A percentile compares a stretch with the other conserved stretches of the same genome.
phyloP scores from a whole-genome alignment of 192 early-diverging fungal genomes.

The Coemansia umbellata region DNA sequence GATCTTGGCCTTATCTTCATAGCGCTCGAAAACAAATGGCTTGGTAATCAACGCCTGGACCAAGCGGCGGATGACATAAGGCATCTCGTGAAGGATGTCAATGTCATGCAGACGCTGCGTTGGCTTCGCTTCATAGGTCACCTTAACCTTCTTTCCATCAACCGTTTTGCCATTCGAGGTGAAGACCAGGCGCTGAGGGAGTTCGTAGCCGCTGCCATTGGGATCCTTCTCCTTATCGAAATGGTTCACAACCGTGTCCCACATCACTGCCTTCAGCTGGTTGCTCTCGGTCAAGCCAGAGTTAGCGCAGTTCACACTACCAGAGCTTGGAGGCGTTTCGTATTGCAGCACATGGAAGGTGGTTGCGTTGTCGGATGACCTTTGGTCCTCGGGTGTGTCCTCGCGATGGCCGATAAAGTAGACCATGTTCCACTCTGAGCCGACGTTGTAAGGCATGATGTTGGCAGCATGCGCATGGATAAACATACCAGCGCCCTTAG shows the following conservation, averaged over 20 bases:
- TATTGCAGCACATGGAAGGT: slow-evolving; percentile 67
- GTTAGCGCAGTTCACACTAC: slow-evolving; percentile 66
- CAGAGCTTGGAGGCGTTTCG: slow-evolving; percentile 68
- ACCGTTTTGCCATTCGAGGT: slow-evolving; percentile 78
- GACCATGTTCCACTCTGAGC: slow-evolving; percentile 80
- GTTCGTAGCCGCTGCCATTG: slow-evolving; percentile 77
- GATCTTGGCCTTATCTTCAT: slow-evolving; percentile 66
- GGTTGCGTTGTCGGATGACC: slow-evolving; percentile 9
- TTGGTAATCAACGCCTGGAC: slow-evolving; percentile 91
- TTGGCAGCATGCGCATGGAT: slow-evolving; percentile 78
- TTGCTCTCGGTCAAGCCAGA: slow-evolving; percentile 66
- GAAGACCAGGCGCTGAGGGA: slow-evolving; percentile 70
- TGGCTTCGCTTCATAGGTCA: slow-evolving; percentile 61
- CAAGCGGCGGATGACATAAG: slow-evolving; percentile 82
- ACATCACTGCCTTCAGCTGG: slow-evolving; percentile 68
- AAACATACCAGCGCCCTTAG: slow-evolving; percentile 69
- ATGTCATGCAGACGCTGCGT: slow-evolving; percentile 73
- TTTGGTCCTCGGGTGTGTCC: slow-evolving; percentile 57
- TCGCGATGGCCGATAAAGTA: slow-evolving; percentile 69
- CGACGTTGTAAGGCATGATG: slow-evolving; percentile 81
- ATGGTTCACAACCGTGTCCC: slow-evolving; percentile 67
- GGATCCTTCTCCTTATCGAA: slow-evolving; percentile 58
- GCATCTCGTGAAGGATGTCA: slow-evolving; percentile 87
- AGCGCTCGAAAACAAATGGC: slow-evolving; percentile 93
- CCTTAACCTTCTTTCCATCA: slow-evolving; percentile 60